A percentile compares a stretch with the other conserved stretches of the same genome.
Evolutionary conservation across 345 rosid genomes (phyloP).

Genomic region (Triadica sebifera): DNA sequence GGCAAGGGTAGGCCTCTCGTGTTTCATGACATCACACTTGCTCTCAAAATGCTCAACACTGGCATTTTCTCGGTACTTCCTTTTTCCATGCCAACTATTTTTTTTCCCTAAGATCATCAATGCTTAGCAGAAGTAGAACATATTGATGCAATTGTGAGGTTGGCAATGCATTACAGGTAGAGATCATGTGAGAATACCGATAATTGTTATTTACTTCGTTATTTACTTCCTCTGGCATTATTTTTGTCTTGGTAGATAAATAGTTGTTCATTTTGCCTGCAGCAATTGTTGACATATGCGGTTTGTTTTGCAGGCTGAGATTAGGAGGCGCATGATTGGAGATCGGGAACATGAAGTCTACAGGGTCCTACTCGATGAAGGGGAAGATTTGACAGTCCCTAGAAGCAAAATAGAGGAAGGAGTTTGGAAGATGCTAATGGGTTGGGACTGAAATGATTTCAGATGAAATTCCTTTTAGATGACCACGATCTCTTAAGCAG

Average conservation of each 20-base stretch:
- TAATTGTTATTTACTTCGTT: too few species aligned
- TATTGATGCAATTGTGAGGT: not conserved
- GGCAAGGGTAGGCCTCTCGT: constrained; percentile 96
- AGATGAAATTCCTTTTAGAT: not conserved
- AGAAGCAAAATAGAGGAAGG: constrained; percentile 61
- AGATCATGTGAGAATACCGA: too few species aligned
- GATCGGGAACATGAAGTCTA: constrained; percentile 92
- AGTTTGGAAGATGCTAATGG: constrained; percentile 90
- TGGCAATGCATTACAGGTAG: too few species aligned
- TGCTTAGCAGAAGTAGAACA: not conserved
- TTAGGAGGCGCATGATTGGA: constrained; percentile 66
- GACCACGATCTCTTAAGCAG: not conserved
- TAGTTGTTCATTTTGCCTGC: too few species aligned
- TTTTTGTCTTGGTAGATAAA: too few species aligned
- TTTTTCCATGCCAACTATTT: not conserved
- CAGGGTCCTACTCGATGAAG: constrained; percentile 77
- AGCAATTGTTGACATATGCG: not conserved
- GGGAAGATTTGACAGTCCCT: constrained; percentile 46
- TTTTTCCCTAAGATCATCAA: constrained; percentile 2
- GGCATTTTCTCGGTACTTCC: constrained; percentile 81
- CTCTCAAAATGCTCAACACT: constrained; percentile 67
- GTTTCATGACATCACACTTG: constrained; percentile 77
- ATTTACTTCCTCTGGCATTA: too few species aligned
- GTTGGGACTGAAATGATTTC: constrained; percentile 53
- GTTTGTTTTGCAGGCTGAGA: constrained; percentile 62